Base-by-base conservation (phyloP, 2,329 filamentous ascomycete species). In the Pezicula radicicola region DNA sequence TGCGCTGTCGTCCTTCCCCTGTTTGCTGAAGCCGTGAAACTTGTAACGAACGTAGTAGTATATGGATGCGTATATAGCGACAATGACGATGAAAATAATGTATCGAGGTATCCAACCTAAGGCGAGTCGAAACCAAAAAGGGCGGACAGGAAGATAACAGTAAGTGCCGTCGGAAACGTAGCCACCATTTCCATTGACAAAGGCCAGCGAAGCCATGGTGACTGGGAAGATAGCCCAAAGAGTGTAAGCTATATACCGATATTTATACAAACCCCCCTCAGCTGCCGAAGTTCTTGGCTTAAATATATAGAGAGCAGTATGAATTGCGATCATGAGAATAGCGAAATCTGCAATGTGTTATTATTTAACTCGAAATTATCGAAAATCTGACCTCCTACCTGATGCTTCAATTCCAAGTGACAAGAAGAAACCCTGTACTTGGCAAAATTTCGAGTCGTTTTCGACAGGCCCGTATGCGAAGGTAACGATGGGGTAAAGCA, bases 51-150 rank as follows among this genome's bases (percentile, higher is more conserved):
- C 83, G 57, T 89, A 87, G 10, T 81, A 63, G 64, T 91, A 91
- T n/a, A 91, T 84, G 6, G 79, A 80, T 21, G 80, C 71, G 46
- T 90, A 89, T 2, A 88, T 79, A 27, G 75, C 66, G 33, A 89
- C 69, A 56, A 92, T 87, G 25, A 78, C 71, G 8, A 78, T 63
- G 57, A 88, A 81, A 48, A 91, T 84, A 35, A 88, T 58, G 57
- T 91, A 91, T 46, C 88, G 78, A 35, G 88, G 89, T 7, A 88
- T 76, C 88, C 89, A 93, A 52, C 80, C 80, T 2, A 92, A 72
- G 0, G 79, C 83, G 15, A 86, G 71, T 41, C 84, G 77, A 56
- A 86, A 85, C 89, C 88, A 92, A 54, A 77, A 76, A 0, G 86
- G 84, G 3, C 79, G 74, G 15, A 80, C 72, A 0, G 88, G 86